These are phyloP conservation scores for Babesia sp. DNA, from an alignment of 169 alveolate species.

Conservation along the genomic window DNA sequence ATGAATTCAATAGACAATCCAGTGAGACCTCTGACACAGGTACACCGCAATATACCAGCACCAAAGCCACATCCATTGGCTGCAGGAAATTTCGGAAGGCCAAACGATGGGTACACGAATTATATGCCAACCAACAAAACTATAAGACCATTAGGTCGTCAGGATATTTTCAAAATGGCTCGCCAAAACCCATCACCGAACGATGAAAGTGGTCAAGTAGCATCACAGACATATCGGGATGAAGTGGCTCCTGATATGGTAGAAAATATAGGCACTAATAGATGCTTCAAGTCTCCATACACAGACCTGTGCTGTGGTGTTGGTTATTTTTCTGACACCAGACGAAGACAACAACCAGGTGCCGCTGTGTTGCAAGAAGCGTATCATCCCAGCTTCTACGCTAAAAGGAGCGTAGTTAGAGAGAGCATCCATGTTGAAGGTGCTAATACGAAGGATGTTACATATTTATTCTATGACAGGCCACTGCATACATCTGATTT, in stretches of 20 bases:
- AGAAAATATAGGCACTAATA: not conserved
- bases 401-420: not conserved
- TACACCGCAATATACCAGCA: not conserved
- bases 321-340: not conserved
- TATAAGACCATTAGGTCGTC: not conserved
- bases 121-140: not conserved
- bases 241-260: not conserved
- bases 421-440: conserved; percentile 15
- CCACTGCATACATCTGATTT: not conserved
- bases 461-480: conserved; percentile 3
- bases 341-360: not conserved
- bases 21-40: not conserved
- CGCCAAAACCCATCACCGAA: no score
- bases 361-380: not conserved
- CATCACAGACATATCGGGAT: no score
- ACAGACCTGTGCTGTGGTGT: conserved; percentile 9
- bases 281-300: not conserved
- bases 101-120: not conserved
- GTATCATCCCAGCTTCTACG: conserved; percentile 31
- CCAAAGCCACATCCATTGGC: no score
- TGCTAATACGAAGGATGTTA: not conserved
- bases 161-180: not conserved
- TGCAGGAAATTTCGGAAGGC: no score
- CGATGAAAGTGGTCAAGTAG: no score
- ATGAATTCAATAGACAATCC: not conserved